phyloP scores from a whole-genome alignment of 2,329 filamentous ascomycete species.

The Fusarium odoratissimum region DNA sequence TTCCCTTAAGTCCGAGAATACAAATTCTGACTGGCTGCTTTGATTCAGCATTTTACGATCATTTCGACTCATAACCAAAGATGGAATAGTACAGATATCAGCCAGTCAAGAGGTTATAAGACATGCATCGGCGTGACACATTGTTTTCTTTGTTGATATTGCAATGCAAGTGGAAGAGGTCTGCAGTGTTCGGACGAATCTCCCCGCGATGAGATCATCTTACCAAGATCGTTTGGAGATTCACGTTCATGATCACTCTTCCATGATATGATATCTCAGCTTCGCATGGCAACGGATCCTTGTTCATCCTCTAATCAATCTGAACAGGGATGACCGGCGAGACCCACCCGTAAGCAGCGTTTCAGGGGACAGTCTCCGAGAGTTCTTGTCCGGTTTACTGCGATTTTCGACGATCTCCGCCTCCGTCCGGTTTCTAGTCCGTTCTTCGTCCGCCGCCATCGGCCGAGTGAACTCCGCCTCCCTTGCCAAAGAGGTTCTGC shows the following conservation, averaged over 20 bases:
- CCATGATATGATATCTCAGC: not conserved
- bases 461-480: not conserved
- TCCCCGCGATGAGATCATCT: not conserved
- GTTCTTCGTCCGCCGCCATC: not conserved
- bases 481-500: not conserved
- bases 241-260: not conserved
- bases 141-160: not conserved
- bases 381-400: not conserved
- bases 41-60: not conserved
- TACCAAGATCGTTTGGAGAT: not conserved
- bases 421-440: not conserved
- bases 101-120: not conserved
- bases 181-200: not conserved
- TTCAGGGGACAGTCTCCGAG: not conserved
- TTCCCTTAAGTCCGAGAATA: constrained; percentile 7
- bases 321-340: not conserved
- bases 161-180: not conserved
- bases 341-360: not conserved
- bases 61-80: constrained; percentile 17
- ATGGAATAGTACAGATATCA: not conserved
- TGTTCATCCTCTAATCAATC: not conserved
- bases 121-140: constrained; percentile 15
- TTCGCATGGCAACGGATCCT: not conserved
- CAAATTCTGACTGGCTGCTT: not conserved
- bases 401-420: not conserved